Evolutionary conservation across 176 grass and related monocot genomes (phyloP).

Genomic region (Bonia amplexicaulis): DNA sequence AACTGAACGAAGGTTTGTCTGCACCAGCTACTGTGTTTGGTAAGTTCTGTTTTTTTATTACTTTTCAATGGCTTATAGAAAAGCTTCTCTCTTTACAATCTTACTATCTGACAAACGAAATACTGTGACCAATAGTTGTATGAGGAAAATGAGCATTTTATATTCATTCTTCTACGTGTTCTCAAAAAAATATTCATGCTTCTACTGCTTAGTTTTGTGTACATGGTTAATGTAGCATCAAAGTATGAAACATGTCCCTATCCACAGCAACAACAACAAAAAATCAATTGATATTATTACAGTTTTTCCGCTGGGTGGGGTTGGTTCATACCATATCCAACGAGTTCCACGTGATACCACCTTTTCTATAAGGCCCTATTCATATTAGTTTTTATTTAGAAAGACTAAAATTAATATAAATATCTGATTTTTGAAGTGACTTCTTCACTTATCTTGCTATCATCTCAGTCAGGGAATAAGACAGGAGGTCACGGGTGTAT

Average conservation of each 20-base stretch:
- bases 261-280: too few species aligned
- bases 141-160: background rate
- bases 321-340: too few species aligned
- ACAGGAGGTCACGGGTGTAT: too few species aligned
- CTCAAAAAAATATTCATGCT: background rate
- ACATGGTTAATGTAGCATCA: background rate
- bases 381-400: too few species aligned
- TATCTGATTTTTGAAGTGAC: too few species aligned
- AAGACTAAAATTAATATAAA: too few species aligned
- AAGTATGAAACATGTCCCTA: too few species aligned
- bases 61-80: background rate
- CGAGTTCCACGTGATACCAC: background rate
- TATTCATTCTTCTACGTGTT: background rate
- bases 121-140: background rate
- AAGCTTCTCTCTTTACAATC: too few species aligned
- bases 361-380: background rate
- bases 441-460: too few species aligned
- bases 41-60: background rate
- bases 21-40: background rate
- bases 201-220: background rate
- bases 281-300: too few species aligned
- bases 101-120: too few species aligned
- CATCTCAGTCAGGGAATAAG: rapidly evolving
- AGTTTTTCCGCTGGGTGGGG: too few species aligned
- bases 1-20: background rate